Percentiles rank a stretch among this genome's conserved stretches.
These are phyloP conservation scores for Abrus precatorius DNA, from an alignment of 306 rosid genomes.

Conservation along the genomic window DNA sequence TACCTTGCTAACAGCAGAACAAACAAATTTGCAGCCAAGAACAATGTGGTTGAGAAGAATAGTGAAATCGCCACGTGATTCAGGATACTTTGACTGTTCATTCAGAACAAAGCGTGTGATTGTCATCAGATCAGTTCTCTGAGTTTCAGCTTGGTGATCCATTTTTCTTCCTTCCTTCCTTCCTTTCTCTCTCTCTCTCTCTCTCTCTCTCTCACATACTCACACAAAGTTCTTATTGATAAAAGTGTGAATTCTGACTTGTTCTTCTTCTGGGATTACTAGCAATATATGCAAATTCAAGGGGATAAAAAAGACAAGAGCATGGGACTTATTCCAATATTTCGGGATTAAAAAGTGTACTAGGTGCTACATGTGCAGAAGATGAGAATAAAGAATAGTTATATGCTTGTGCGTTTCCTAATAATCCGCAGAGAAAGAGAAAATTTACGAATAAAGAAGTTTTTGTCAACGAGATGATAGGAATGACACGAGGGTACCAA, in stretches of 20 bases:
- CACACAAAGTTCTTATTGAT: not conserved
- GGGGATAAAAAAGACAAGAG: not conserved
- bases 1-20: constrained; percentile 90
- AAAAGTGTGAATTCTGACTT: not conserved
- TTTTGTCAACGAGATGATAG: constrained; percentile 17
- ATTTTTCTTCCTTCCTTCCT: constrained; percentile 60
- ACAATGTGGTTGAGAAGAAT: constrained; percentile 87
- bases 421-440: constrained; percentile 3
- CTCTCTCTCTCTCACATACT: not conserved
- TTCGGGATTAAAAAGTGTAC: not conserved
- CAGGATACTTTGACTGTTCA: constrained; percentile 79
- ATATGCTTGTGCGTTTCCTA: not conserved
- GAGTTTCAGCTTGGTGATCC: constrained; percentile 82
- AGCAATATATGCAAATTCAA: constrained; percentile 25
- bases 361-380: not conserved
- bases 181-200: too few species aligned
- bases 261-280: constrained; percentile 30
- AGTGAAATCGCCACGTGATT: constrained; percentile 93
- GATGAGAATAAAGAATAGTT: not conserved
- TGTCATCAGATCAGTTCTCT: constrained; percentile 92
- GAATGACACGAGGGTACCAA: not conserved
- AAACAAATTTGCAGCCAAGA: constrained; percentile 93
- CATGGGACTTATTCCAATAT: constrained; percentile 11
- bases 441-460: not conserved
- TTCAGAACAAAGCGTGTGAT: constrained; percentile 86